A percentile compares a stretch with the other conserved stretches of the same genome.
Evolutionary conservation across 2,329 filamentous ascomycete species (phyloP).

Genomic region (Stenocarpella maydis): DNA sequence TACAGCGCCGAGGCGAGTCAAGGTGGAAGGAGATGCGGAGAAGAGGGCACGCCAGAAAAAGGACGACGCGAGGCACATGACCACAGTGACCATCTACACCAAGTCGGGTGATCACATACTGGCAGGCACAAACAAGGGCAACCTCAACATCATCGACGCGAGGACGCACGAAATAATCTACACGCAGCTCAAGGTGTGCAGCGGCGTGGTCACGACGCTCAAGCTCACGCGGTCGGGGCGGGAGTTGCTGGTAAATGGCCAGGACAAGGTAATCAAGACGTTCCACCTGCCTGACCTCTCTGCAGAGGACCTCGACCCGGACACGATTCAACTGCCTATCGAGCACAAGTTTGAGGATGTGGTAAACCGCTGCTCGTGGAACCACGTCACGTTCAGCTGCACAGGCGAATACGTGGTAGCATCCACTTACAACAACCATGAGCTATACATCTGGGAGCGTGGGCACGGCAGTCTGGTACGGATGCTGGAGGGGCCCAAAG

Average conservation of each 20-base stretch:
- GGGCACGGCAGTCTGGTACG: constrained; percentile 93
- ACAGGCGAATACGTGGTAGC: constrained; percentile 96
- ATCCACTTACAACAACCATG: constrained; percentile 97
- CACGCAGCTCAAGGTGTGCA: constrained; percentile 81
- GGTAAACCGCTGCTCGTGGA: constrained; percentile 94
- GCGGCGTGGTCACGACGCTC: constrained; percentile 86
- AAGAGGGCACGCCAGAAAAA: constrained; percentile 84
- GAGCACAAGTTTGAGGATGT: constrained; percentile 99
- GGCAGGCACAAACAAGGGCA: constrained; percentile 92
- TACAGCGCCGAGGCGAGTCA: constrained; percentile 80
- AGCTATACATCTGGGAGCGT: constrained; percentile 98
- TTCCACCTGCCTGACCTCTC: constrained; percentile 85
- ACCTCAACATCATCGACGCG: constrained; percentile 93
- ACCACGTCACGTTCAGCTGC: constrained; percentile 93
- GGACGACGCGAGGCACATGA: constrained; percentile 93
- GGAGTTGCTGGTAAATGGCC: constrained; percentile 89
- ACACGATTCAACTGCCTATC: constrained; percentile 87
- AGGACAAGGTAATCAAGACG: constrained; percentile 93
- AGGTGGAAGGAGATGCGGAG: constrained; percentile 73
- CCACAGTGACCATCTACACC: constrained; percentile 91
- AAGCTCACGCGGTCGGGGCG: constrained; percentile 85
- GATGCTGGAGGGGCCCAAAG: constrained; percentile 95
- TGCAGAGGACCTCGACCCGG: constrained; percentile 74
- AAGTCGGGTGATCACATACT: constrained; percentile 87
- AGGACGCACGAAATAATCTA: constrained; percentile 83